phyloP scores from a whole-genome alignment of 805 yeast genomes.

The Pichia cabralensis region DNA sequence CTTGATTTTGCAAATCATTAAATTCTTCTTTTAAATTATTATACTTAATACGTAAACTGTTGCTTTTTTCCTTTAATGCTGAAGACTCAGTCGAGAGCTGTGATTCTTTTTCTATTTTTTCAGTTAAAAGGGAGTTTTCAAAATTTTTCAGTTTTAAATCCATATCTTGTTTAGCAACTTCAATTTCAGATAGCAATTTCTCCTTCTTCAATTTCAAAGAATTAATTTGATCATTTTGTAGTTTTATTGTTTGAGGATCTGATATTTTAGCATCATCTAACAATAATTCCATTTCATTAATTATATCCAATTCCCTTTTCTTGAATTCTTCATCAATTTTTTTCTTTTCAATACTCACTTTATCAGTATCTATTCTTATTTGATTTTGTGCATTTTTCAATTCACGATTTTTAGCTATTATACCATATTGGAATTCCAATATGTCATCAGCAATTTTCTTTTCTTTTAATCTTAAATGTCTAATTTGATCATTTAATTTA shows the following conservation, averaged over 20 bases:
- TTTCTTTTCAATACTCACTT: conserved; percentile 27
- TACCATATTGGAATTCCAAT: conserved; percentile 5
- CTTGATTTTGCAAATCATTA: not conserved
- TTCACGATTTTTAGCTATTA: conserved; percentile 1
- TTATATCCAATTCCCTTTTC: conserved; percentile 15
- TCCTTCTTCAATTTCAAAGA: conserved; percentile 13
- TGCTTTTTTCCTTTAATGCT: conserved; percentile 1
- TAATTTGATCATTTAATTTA: not conserved
- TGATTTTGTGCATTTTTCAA: not conserved
- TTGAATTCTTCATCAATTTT: conserved; percentile 15
- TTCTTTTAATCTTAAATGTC: conserved; percentile 1
- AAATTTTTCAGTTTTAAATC: conserved; percentile 7
- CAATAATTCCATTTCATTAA: conserved; percentile 13
- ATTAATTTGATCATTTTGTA: conserved; percentile 16
- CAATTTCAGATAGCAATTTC: conserved; percentile 17
- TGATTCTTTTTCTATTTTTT: not conserved
- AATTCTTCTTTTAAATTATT: not conserved
- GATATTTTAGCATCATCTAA: conserved; percentile 25
- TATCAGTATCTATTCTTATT: conserved; percentile 2
- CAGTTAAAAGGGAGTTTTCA: conserved; percentile 1
- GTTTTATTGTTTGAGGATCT: conserved; percentile 19
- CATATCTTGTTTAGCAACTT: conserved; percentile 6
- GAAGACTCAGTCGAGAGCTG: conserved; percentile 1
- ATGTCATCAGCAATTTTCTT: not conserved
- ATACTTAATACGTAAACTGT: not conserved